Percentiles rank a stretch among this genome's conserved stretches.
These are phyloP conservation scores for Lathyrus aphaca DNA, from an alignment of 306 rosid genomes.

Conservation along the genomic window DNA sequence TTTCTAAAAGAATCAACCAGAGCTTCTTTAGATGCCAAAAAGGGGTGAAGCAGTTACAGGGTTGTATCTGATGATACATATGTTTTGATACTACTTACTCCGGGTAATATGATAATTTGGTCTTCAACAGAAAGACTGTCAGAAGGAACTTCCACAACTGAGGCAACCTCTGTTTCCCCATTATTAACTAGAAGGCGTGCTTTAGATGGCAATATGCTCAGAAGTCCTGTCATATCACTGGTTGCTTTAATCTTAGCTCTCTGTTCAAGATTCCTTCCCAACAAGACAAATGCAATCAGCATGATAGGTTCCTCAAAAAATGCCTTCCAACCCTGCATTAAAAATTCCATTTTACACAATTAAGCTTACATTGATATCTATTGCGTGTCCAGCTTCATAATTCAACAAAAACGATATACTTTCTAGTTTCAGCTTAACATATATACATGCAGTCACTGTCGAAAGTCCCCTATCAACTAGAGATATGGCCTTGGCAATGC, in stretches of 20 bases:
- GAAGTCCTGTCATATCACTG: constrained; percentile 97
- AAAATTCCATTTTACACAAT: constrained; percentile 39
- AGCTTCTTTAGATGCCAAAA: constrained; percentile 18
- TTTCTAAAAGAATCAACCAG: constrained; percentile 3
- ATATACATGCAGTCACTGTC: constrained; percentile 11
- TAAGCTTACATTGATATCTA: constrained; percentile 25
- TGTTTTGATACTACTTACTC: constrained; percentile 62
- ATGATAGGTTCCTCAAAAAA: constrained; percentile 98
- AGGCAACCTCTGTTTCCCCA: constrained; percentile 51
- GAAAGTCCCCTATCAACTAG: neutral
- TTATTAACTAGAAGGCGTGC: constrained; percentile 83
- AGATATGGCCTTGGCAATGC: neutral
- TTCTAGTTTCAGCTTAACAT: constrained; percentile 17
- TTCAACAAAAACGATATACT: constrained; percentile 28
- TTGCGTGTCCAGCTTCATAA: constrained; percentile 32
- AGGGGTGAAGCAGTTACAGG: constrained; percentile 31
- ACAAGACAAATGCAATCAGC: constrained; percentile 94
- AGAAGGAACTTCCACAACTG: constrained; percentile 88
- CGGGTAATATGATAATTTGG: constrained; percentile 81
- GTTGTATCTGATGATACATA: constrained; percentile 23
- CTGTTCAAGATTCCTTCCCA: constrained; percentile 96
- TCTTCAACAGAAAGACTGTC: constrained; percentile 86
- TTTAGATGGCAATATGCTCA: constrained; percentile 84
- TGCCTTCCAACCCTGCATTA: constrained; percentile 93
- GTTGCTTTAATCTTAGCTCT: constrained; percentile 97